Evolutionary conservation across 2,329 filamentous ascomycete genomes (phyloP), one percentile per base, ranked within the genome.

Genomic region (Phialocephala subalpina): DNA sequence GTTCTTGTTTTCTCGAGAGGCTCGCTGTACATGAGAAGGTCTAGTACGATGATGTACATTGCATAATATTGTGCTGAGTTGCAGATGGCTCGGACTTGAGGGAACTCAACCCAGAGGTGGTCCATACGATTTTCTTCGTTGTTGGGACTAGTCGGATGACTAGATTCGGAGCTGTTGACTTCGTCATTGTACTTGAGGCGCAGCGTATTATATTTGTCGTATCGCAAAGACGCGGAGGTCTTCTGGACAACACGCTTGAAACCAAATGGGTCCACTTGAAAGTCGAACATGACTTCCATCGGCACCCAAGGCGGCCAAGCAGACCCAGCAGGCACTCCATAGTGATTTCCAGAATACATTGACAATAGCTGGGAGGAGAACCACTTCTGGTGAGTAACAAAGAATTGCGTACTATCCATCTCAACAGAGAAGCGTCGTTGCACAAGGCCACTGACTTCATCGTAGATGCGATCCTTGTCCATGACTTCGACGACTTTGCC

Each of bases 281-380:
- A 99, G 78, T 98, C 94, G 74, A 97, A 97, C 91, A 99, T 97
- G 73, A 97, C 93, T 80, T 99, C 96, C 82, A 99, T 91, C 0
- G 96, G 96, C 56, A 98, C 93, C 96, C 96, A 99, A 0, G 96
- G 96, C 12, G 96, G 96, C 96, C 97, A 99, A 18, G 92, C 90
- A 2, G 94, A 93, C 11, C 93, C 93, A 40, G 87, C 85, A 47
- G 92, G 89, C 35, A 94, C 91, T 42, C 97, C 97, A 75, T 99
- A 99, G 66, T 90, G 91, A 78, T 95, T 97, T 61, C 94, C 95
- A 25, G 95, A 94, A 77, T 99, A 98, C 84, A 97, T 91, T 61
- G 96, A 94, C 61, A 97, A 85, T 69, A 97, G 88, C 68, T 92
- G 91, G 11, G 91, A 92, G 14, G 87, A 86, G 78, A 99, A 95